A percentile compares a stretch with the other conserved stretches of the same genome.
phyloP scores from a whole-genome alignment of 495 filamentous ascomycete species.

The Neurospora hispaniola region DNA sequence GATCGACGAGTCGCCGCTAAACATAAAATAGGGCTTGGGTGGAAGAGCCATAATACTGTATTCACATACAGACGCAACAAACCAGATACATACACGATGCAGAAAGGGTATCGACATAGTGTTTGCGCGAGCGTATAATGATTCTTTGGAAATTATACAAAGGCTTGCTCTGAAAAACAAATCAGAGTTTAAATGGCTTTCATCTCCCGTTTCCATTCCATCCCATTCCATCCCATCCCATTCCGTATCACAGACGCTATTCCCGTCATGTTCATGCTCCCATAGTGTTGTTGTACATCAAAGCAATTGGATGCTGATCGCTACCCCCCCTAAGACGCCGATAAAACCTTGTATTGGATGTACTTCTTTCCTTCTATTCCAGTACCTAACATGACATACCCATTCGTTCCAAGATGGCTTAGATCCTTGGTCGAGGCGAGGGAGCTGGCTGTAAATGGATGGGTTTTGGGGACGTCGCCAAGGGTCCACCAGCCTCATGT shows the following conservation, averaged over 20 bases:
- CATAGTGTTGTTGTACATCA: neutral
- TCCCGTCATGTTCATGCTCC: neutral
- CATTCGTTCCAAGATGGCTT: neutral
- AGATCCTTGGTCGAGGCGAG: neutral
- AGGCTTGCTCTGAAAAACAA: neutral
- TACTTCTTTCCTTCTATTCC: neutral
- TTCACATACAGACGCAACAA: neutral
- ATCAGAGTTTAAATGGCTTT: neutral
- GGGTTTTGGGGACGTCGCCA: neutral
- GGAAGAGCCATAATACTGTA: neutral
- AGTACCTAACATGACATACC: neutral
- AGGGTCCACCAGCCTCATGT: neutral
- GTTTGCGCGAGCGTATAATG: neutral
- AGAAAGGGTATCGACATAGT: neutral
- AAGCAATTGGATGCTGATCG: neutral
- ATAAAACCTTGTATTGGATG: neutral
- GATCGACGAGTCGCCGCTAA: constrained; percentile 63
- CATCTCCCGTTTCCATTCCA: neutral
- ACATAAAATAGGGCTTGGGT: neutral
- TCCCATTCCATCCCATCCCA: neutral
- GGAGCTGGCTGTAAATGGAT: neutral
- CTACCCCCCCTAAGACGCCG: neutral
- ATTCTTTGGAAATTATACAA: neutral
- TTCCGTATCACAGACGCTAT: neutral
- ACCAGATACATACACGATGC: neutral